Conservation (phyloP, 805 yeast species). For the Barnettozyma siamensis region DNA sequence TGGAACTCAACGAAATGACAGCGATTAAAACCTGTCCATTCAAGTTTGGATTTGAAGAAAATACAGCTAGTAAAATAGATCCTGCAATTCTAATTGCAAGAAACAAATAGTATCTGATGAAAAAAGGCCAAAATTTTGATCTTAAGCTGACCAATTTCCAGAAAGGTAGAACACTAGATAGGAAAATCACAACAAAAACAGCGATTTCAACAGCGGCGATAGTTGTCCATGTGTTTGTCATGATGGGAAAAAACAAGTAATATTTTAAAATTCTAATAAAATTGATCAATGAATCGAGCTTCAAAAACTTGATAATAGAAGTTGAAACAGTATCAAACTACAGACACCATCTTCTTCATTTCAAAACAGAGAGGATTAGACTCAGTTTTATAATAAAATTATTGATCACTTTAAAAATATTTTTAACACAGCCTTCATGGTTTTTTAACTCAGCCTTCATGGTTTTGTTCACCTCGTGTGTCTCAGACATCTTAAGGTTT, state of each 20-base stretch:
- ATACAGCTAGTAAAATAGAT: not conserved
- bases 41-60: not conserved
- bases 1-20: not conserved
- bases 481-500: no score
- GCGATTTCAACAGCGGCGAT: slow-evolving; percentile 4
- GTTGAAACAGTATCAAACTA: no score
- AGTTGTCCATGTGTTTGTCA: not conserved
- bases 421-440: no score
- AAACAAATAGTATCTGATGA: slow-evolving; percentile 2
- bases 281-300: not conserved
- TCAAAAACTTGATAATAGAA: no score
- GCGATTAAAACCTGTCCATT: slow-evolving; percentile 2
- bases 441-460: no score
- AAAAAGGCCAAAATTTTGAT: slow-evolving; percentile 3
- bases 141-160: not conserved
- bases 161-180: not conserved
- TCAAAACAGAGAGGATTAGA: no score
- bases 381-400: no score
- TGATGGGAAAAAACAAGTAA: no score
- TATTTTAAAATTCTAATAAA: no score
- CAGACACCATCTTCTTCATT: no score
- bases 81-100: slow-evolving; percentile 2
- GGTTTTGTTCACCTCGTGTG: no score
- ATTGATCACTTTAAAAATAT: no score
- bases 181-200: not conserved